A percentile compares a stretch with the other conserved stretches of the same genome.
Evolutionary conservation across 140 eudicot species (phyloP).

Genomic region (Stevia rebaudiana): DNA sequence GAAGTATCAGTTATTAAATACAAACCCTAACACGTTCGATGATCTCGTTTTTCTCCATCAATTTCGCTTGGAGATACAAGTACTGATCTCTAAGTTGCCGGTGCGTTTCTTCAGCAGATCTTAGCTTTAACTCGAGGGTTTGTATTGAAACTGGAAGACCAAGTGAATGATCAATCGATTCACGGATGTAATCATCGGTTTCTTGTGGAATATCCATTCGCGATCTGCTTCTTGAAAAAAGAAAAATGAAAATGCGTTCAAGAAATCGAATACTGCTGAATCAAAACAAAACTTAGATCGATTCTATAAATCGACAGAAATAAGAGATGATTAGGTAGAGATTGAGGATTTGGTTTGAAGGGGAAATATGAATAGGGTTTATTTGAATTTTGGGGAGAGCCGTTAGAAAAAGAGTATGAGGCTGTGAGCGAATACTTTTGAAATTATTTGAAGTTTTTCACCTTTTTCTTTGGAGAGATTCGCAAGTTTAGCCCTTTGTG

Average conservation of each 20-base stretch:
- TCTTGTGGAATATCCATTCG: slow-evolving; percentile 67
- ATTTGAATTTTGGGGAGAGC: slow-evolving; percentile 36
- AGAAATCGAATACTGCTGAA: background rate
- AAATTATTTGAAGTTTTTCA: background rate
- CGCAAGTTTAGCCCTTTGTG: background rate
- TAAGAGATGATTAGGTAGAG: slow-evolving; percentile 20
- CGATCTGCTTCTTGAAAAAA: background rate
- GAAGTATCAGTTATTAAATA: background rate
- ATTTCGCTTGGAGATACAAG: slow-evolving; percentile 36
- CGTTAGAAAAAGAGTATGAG: slow-evolving; percentile 30
- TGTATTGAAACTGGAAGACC: slow-evolving; percentile 58
- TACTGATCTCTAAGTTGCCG: slow-evolving; percentile 45
- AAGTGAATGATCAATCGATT: slow-evolving; percentile 52
- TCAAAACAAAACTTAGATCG: slow-evolving; percentile 13
- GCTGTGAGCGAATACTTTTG: slow-evolving; percentile 10
- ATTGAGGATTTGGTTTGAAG: slow-evolving; percentile 39
- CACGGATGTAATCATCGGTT: slow-evolving; percentile 60
- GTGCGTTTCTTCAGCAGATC: slow-evolving; percentile 40
- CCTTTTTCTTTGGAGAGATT: background rate
- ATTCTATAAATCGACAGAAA: background rate
- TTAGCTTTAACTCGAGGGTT: slow-evolving; percentile 59
- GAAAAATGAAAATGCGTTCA: background rate
- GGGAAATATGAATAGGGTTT: slow-evolving; percentile 22
- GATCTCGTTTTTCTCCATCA: slow-evolving; percentile 51
- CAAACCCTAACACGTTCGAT: slow-evolving; percentile 76